A percentile compares a stretch with the other conserved stretches of the same genome.
These are phyloP conservation scores for Geum urbanum DNA, from an alignment of 306 rosid genomes.

Conservation along the genomic window DNA sequence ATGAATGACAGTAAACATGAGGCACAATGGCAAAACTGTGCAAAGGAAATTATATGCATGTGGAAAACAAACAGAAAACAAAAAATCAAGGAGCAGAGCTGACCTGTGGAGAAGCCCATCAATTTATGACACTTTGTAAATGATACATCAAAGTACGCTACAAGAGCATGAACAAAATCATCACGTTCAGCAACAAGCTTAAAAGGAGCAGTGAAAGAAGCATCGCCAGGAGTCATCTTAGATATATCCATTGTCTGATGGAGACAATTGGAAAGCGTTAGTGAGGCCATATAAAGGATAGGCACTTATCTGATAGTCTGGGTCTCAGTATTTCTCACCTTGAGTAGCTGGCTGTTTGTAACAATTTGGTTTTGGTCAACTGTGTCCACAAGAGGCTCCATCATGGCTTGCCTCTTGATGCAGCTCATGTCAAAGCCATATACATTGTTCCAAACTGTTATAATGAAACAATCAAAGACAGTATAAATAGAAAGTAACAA, in stretches of 20 bases:
- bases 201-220: constrained; percentile 86
- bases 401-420: constrained; percentile 93
- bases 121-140: constrained; percentile 89
- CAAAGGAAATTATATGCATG: neutral
- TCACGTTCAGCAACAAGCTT: constrained; percentile 88
- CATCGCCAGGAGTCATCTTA: constrained; percentile 91
- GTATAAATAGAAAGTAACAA: neutral
- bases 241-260: constrained; percentile 95
- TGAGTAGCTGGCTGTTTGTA: constrained; percentile 83
- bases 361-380: constrained; percentile 95
- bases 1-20: neutral
- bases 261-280: constrained; percentile 26
- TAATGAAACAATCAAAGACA: constrained; percentile 18
- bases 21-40: neutral
- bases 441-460: constrained; percentile 86
- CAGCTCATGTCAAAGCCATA: constrained; percentile 98
- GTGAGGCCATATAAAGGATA: neutral
- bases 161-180: constrained; percentile 90
- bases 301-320: neutral
- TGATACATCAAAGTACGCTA: constrained; percentile 92
- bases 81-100: constrained; percentile 17
- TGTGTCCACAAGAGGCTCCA: constrained; percentile 96
- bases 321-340: constrained; percentile 41
- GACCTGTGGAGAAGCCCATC: constrained; percentile 97
- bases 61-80: neutral